Percentiles rank a stretch among this genome's conserved stretches.
phyloP scores from a whole-genome alignment of 345 rosid species.

The Hirschfeldia incana region DNA sequence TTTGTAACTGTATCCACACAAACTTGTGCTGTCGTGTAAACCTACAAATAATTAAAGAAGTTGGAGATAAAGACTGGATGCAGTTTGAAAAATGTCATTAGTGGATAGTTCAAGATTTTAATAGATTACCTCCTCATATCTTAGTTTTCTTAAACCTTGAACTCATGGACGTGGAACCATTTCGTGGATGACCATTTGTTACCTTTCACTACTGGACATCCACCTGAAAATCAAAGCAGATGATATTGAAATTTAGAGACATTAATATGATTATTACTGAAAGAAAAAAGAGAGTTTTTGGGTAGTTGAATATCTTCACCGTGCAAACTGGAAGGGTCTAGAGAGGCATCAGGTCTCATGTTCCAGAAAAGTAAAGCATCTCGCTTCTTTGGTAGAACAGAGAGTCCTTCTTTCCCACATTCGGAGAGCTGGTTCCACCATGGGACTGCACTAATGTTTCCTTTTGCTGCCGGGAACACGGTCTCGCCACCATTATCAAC shows the following conservation, averaged over 20 bases:
- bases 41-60: conserved; percentile 5
- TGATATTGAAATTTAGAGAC: conserved; percentile 10
- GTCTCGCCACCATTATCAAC: conserved; percentile 99
- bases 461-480: conserved; percentile 90
- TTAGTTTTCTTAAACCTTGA: conserved; percentile 45
- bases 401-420: conserved; percentile 86
- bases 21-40: not conserved
- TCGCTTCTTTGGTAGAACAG: conserved; percentile 87
- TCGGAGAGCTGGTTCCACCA: conserved; percentile 92
- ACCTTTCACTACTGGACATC: conserved; percentile 93
- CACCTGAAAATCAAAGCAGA: conserved; percentile 52
- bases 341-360: conserved; percentile 89
- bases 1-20: conserved; percentile 26
- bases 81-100: not conserved
- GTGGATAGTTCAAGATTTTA: conserved; percentile 2
- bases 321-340: conserved; percentile 85
- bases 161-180: conserved; percentile 88
- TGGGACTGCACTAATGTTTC: conserved; percentile 79
- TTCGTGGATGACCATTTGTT: conserved; percentile 98
- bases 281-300: not conserved
- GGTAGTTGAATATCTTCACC: conserved; percentile 51
- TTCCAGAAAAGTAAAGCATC: conserved; percentile 99
- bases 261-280: not conserved
- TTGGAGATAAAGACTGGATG: not conserved
- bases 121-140: conserved; percentile 13